These are phyloP conservation scores for Cutaneotrichosporon dermatis DNA, from an alignment of 1,284 basidiomycete species.

Conservation along the genomic window DNA sequence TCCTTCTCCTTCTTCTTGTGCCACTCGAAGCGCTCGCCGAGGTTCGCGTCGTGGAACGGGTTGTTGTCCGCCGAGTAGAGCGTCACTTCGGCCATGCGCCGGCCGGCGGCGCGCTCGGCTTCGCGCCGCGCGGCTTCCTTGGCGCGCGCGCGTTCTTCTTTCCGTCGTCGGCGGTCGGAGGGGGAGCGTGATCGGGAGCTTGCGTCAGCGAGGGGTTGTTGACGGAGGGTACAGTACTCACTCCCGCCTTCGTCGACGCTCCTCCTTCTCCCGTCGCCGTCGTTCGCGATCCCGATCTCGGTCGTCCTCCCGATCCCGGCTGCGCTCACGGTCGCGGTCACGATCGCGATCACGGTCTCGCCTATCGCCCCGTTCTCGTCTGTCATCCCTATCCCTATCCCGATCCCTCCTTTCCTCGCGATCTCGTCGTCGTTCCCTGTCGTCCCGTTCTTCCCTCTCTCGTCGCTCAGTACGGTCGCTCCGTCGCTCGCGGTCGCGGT, in stretches of 20 bases:
- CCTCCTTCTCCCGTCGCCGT: constrained; percentile 11
- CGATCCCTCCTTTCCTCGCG: constrained; percentile 2
- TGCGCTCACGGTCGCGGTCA: constrained; percentile 6
- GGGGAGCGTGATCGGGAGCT: constrained; percentile 44
- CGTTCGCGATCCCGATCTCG: constrained; percentile 16
- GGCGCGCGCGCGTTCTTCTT: constrained; percentile 68
- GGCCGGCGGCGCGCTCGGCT: constrained; percentile 77
- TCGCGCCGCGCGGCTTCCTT: constrained; percentile 71
- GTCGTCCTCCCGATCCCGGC: constrained; percentile 22
- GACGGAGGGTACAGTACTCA: constrained; percentile 18
- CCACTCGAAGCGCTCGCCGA: constrained; percentile 94
- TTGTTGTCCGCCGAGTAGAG: constrained; percentile 87
- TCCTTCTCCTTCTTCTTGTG: constrained; percentile 98
- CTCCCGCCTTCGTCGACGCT: constrained; percentile 25
- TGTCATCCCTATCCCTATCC: not conserved
- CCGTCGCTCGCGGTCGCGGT: not conserved
- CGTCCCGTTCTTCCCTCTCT: too few relatives aligned
- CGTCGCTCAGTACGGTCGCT: too few relatives aligned
- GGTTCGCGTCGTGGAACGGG: constrained; percentile 94
- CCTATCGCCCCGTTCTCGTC: constrained; percentile 11
- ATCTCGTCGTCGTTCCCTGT: too few relatives aligned
- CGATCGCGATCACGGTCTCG: constrained; percentile 12
- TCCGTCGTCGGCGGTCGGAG: constrained; percentile 53
- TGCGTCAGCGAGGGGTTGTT: constrained; percentile 4
- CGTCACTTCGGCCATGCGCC: constrained; percentile 73